Evolutionary conservation across 768 basidiomycete species (phyloP).

Genomic region (Solioccasus polychromus): DNA sequence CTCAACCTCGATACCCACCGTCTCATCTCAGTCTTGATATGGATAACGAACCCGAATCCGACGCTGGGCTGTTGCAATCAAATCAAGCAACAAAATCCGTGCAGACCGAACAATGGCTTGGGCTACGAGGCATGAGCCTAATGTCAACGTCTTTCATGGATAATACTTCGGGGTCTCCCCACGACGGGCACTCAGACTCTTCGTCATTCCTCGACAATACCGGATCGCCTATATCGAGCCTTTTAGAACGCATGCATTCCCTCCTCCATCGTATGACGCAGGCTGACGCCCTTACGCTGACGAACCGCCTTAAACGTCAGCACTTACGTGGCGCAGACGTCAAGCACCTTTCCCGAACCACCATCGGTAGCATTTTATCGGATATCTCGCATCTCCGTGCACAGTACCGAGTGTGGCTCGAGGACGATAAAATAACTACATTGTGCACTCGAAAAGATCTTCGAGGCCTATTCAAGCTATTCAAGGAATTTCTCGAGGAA

Average conservation of each 20-base stretch:
- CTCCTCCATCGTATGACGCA: constrained; percentile 64
- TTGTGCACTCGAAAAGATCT: constrained; percentile 77
- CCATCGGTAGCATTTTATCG: constrained; percentile 67
- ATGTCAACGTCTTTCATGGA: constrained; percentile 33
- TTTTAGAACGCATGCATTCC: constrained; percentile 61
- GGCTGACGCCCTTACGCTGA: constrained; percentile 84
- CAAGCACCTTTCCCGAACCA: constrained; percentile 79
- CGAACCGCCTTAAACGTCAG: constrained; percentile 88
- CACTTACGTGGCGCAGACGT: constrained; percentile 84
- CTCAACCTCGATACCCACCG: constrained; percentile 23
- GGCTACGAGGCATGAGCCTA: constrained; percentile 31
- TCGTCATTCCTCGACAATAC: constrained; percentile 65
- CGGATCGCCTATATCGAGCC: constrained; percentile 43
- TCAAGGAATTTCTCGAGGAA: constrained; percentile 82
- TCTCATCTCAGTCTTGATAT: constrained; percentile 39
- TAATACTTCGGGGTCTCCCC: constrained; percentile 43
- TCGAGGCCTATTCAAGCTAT: constrained; percentile 73
- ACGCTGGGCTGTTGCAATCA: constrained; percentile 24
- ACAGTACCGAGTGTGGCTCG: constrained; percentile 70
- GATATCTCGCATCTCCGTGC: constrained; percentile 69
- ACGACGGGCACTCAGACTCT: constrained; percentile 69
- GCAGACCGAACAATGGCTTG: constrained; percentile 57
- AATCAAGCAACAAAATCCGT: constrained; percentile 61
- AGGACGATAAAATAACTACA: constrained; percentile 66
- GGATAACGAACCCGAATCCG: constrained; percentile 41